Conservation (phyloP, 1,284 basidiomycete species). For the Boletus coffeatus region DNA sequence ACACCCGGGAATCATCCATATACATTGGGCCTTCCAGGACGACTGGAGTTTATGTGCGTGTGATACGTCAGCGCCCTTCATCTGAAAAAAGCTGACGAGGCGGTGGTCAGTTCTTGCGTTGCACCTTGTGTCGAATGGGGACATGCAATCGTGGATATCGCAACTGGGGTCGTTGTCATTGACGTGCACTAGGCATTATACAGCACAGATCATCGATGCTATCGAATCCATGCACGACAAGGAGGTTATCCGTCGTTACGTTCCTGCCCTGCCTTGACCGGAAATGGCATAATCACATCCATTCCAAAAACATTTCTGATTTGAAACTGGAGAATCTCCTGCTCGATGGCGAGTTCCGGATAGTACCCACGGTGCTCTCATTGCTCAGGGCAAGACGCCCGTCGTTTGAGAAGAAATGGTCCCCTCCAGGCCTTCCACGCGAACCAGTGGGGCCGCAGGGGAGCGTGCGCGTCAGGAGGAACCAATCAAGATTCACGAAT, state of each 20-base stretch:
- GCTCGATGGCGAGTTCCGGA: conserved; percentile 75
- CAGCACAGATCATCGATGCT: conserved; percentile 85
- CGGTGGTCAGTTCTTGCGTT: conserved; percentile 75
- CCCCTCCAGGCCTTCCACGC: conserved; percentile 2
- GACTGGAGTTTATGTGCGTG: conserved; percentile 69
- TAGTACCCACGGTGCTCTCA: conserved; percentile 46
- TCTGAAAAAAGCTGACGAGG: neutral
- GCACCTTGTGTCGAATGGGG: conserved; percentile 84
- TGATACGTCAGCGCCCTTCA: neutral
- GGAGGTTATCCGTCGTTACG: conserved; percentile 81
- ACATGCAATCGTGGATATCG: conserved; percentile 79
- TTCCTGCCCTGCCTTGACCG: conserved; percentile 2
- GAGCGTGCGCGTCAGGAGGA: too few species aligned
- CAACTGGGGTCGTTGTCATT: conserved; percentile 79
- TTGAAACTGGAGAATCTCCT: conserved; percentile 93
- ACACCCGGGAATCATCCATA: conserved; percentile 79
- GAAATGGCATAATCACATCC: conserved; percentile 8
- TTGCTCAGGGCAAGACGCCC: conserved; percentile 48
- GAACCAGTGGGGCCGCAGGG: too few species aligned
- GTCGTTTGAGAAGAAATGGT: conserved; percentile 75
- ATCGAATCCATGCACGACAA: conserved; percentile 86
- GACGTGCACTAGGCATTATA: conserved; percentile 72
- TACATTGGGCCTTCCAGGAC: conserved; percentile 85
- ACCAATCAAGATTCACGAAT: too few species aligned
- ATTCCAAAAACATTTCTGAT: conserved; percentile 35